phyloP scores from a whole-genome alignment of 2,329 filamentous ascomycete species.

The Claviceps purpurea region DNA sequence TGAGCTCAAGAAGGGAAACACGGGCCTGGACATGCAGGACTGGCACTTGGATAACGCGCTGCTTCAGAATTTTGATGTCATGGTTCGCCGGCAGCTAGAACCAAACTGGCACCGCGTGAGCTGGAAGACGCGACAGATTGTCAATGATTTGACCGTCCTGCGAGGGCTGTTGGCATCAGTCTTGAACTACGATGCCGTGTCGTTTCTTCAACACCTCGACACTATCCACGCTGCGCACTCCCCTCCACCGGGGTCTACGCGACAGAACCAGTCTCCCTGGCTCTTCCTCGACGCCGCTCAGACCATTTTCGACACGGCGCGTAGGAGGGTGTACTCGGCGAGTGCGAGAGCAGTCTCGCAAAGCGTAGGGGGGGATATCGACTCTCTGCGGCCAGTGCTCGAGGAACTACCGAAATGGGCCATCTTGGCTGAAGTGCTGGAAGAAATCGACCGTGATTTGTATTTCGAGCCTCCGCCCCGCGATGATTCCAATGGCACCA shows the following conservation, averaged over 20 bases:
- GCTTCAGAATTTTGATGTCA: slow-evolving; percentile 81
- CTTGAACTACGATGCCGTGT: slow-evolving; percentile 77
- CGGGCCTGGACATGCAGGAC: slow-evolving; percentile 85
- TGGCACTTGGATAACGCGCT: slow-evolving; percentile 92
- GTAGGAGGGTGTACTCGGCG: slow-evolving; percentile 71
- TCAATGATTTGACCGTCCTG: slow-evolving; percentile 73
- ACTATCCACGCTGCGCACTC: slow-evolving; percentile 86
- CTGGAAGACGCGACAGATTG: slow-evolving; percentile 90
- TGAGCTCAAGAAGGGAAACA: slow-evolving; percentile 83
- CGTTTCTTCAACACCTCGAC: slow-evolving; percentile 85
- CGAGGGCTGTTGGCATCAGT: slow-evolving; percentile 71
- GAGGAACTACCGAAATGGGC: slow-evolving; percentile 95
- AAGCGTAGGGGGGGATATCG: slow-evolving; percentile 26
- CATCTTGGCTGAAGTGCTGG: slow-evolving; percentile 74
- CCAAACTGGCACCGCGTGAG: slow-evolving; percentile 96
- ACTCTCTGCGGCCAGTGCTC: slow-evolving; percentile 64
- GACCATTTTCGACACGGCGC: slow-evolving; percentile 84
- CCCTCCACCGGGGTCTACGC: slow-evolving; percentile 73
- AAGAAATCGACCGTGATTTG: slow-evolving; percentile 83
- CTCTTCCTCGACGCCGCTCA: slow-evolving; percentile 90
- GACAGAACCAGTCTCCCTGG: slow-evolving; percentile 88
- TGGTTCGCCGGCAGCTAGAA: slow-evolving; percentile 79
- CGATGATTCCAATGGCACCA: slow-evolving; percentile 81
- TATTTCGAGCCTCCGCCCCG: slow-evolving; percentile 67
- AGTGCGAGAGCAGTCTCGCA: slow-evolving; percentile 39